A percentile compares a stretch with the other conserved stretches of the same genome.
phyloP scores from a whole-genome alignment of 306 rosid species.

The Begonia peltatifolia region DNA sequence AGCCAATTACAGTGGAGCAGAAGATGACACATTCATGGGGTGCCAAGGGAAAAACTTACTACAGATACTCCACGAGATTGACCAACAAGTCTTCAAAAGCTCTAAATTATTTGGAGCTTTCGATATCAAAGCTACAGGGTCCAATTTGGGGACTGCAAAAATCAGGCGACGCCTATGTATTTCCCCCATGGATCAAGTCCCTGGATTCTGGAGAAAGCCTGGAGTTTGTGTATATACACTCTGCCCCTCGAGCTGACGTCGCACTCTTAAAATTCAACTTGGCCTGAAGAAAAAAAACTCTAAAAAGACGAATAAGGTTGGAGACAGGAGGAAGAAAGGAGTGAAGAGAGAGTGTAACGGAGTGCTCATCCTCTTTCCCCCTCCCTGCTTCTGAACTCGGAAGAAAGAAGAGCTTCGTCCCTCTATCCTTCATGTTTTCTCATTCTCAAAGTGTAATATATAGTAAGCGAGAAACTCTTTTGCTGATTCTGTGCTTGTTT shows the following conservation, averaged over 20 bases:
- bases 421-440: too few relatives aligned
- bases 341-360: constrained; percentile 74
- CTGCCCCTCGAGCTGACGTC: constrained; percentile 62
- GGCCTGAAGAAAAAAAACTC: constrained; percentile 44
- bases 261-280: constrained; percentile 53
- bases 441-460: too few relatives aligned
- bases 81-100: constrained; percentile 68
- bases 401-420: too few relatives aligned
- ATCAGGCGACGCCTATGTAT: constrained; percentile 44
- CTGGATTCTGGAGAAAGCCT: constrained; percentile 69
- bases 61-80: constrained; percentile 70
- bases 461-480: too few relatives aligned
- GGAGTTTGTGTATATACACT: constrained; percentile 88
- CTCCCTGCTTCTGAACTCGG: constrained; percentile 40
- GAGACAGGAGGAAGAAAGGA: constrained; percentile 68
- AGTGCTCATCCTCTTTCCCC: constrained; percentile 98
- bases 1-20: constrained; percentile 47
- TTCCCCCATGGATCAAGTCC: constrained; percentile 75
- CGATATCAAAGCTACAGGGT: constrained; percentile 68
- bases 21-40: constrained; percentile 67
- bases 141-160: constrained; percentile 87
- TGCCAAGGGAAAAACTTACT: constrained; percentile 50
- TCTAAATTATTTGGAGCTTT: constrained; percentile 41
- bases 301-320: constrained; percentile 63
- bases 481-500: too few relatives aligned